A percentile compares a stretch with the other conserved stretches of the same genome.
phyloP scores from a whole-genome alignment of 331 rosid species.

The Prunus yedoensis region DNA sequence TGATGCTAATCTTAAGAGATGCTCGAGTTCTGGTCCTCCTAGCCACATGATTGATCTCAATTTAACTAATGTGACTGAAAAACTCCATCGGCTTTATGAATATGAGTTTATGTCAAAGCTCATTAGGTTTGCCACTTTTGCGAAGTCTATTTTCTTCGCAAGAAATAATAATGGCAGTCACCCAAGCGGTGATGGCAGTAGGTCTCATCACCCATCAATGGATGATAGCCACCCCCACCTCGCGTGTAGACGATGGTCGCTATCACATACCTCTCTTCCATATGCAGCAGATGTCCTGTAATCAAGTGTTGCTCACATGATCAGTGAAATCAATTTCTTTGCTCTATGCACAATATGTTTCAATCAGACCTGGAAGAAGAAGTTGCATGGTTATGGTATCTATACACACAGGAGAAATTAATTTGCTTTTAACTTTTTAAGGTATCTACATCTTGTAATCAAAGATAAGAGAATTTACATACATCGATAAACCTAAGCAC shows the following conservation, averaged over 20 bases:
- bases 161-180: no score
- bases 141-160: no score
- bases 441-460: background rate
- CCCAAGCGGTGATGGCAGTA: no score
- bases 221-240: no score
- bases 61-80: background rate
- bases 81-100: no score
- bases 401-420: background rate
- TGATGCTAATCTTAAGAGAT: conserved; percentile 11
- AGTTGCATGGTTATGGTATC: background rate
- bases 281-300: no score
- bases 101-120: background rate
- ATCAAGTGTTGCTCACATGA: background rate
- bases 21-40: background rate
- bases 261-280: no score
- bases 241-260: no score
- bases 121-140: background rate
- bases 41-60: conserved; percentile 6
- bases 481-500: background rate
- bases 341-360: conserved; percentile 2
- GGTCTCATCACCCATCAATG: no score
- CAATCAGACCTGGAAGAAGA: no score
- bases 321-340: conserved; percentile 2
- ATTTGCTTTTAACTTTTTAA: background rate
- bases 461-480: background rate